Evolutionary conservation across 257 asterid genomes (phyloP).

Genomic region (Nicotiana tabacum): DNA sequence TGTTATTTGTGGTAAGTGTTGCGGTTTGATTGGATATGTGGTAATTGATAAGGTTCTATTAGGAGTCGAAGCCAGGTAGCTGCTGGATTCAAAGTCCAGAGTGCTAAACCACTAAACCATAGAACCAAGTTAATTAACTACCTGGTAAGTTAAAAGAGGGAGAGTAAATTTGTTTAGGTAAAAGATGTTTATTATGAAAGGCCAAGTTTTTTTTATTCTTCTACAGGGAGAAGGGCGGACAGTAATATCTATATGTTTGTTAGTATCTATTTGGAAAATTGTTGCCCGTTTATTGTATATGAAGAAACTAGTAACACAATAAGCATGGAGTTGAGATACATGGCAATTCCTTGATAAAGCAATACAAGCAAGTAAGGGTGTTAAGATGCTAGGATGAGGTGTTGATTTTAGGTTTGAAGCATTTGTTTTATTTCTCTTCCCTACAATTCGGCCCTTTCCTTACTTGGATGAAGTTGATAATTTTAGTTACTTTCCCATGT

Average conservation of each 20-base stretch:
- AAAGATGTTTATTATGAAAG: background rate
- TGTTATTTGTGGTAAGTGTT: background rate
- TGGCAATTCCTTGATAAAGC: background rate
- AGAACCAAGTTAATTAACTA: background rate
- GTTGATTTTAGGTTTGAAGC: background rate
- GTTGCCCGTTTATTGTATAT: background rate
- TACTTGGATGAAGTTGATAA: background rate
- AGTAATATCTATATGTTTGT: background rate
- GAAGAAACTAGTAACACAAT: background rate
- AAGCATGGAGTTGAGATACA: background rate
- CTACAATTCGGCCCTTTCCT: background rate
- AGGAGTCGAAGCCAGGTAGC: conserved; percentile 98
- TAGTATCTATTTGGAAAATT: background rate
- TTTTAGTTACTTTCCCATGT: background rate
- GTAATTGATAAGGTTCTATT: conserved; percentile 61
- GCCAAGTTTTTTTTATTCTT: background rate
- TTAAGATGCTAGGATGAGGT: background rate
- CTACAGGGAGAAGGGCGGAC: background rate
- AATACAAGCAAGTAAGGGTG: background rate
- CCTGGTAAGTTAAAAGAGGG: background rate
- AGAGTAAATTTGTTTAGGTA: background rate
- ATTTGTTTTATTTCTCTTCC: background rate
- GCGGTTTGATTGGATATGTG: background rate
- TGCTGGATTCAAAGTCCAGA: conserved; percentile 99
- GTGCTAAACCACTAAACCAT: conserved; percentile 97